Percentiles rank a stretch among this genome's conserved stretches.
Conservation (phyloP, 164 flowering plant genomes). For the Nymphaea thermarum region DNA sequence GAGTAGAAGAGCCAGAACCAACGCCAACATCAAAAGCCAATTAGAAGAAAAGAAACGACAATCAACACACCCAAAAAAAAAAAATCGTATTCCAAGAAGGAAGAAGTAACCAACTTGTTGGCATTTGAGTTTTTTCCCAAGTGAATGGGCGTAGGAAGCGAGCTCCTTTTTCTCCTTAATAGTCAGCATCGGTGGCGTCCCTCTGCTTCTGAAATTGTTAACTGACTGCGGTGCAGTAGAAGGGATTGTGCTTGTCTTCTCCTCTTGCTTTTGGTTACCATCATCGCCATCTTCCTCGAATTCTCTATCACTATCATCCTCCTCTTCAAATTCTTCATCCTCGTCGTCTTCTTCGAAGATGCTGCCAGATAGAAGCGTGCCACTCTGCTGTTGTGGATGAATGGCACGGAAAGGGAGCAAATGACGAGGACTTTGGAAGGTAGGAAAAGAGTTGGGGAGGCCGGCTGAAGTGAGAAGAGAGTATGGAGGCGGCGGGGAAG, state of each 20-base stretch:
- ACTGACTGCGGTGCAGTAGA: background rate
- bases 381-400: background rate
- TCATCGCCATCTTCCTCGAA: background rate
- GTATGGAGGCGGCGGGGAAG: background rate
- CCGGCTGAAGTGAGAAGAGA: background rate
- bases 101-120: conserved; percentile 24
- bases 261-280: background rate
- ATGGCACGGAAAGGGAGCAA: background rate
- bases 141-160: conserved; percentile 64
- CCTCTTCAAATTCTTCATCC: background rate
- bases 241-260: background rate
- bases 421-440: background rate
- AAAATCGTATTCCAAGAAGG: background rate
- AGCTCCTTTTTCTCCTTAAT: conserved; percentile 83
- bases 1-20: too few relatives aligned
- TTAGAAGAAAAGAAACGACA: background rate
- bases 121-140: conserved; percentile 75
- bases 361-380: background rate
- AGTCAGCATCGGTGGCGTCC: background rate
- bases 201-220: background rate
- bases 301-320: background rate
- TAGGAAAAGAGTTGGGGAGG: background rate
- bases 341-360: background rate
- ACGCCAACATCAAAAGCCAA: too few relatives aligned
- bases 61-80: background rate